Base-by-base conservation (phyloP, 2,329 filamentous ascomycete genomes). In the Neofusicoccum ribis region DNA sequence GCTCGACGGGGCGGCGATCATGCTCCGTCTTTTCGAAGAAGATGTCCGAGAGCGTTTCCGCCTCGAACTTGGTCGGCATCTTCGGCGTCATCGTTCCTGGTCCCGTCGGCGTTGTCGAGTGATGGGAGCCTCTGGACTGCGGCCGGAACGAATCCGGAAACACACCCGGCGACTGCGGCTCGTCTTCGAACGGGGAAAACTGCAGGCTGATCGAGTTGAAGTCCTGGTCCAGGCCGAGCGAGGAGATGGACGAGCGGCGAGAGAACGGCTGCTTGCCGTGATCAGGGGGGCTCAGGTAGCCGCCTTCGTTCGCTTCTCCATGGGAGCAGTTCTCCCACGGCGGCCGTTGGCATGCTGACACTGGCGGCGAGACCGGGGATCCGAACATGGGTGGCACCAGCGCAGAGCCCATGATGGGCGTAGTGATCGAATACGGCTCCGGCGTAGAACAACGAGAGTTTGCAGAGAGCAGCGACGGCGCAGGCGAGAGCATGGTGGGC, bases 241-340 rank as follows among this genome's bases (percentile, higher is more conserved):
- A 76, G 1, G 74, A 76, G n/a, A 72, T 68, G 0, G 75, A 77
- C 7, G 75, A 76, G 31, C 69, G 68, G 34, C 74, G 68, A 1
- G 75, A 77, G 23, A 72, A 68, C 9, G 68, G 70, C 47, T 66
- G 66, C 47, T 72, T 72, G 20, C 69, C 68, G 7, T 68, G 56
- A 3, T 67, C 66, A 2, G 64, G 67, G 3, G 72, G 72, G 47
- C 70, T 72, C 46, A 73, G 68, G 27, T 60, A 47, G 4, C 31
- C 8, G 14, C 37, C 56, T 9, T 71, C 71, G n/a, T 61, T 64
- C 7, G 68, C 54, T 41, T 54, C 66, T 12, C 67, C 68, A 63
- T 72, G 72, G 3, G 72, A 70, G 70, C 76, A 73, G 56, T 76
- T 76, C 44, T 76, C 74, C 75, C 75, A 77, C 6, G 73, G 75